A percentile compares a stretch with the other conserved stretches of the same genome.
Conservation (phyloP, 768 basidiomycete genomes). For the Tulasnella sp. region DNA sequence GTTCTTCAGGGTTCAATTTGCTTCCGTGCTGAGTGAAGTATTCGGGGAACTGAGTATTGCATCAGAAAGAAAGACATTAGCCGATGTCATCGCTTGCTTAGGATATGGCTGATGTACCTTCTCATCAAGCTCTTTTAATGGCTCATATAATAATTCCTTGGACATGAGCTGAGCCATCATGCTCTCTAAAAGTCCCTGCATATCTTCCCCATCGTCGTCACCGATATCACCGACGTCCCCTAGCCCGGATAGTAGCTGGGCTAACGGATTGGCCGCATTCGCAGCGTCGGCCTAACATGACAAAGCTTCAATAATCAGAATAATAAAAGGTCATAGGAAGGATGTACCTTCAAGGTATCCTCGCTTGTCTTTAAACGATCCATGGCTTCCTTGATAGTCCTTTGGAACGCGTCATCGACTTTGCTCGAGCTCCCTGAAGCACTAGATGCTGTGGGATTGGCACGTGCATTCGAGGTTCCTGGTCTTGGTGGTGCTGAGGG, state of each 20-base stretch:
- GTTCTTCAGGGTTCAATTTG: constrained; percentile 46
- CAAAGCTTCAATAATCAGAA: background rate
- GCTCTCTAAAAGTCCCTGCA: constrained; percentile 58
- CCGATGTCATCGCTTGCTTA: background rate
- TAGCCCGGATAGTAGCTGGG: constrained; percentile 39
- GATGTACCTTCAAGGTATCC: constrained; percentile 37
- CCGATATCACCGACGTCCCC: constrained; percentile 32
- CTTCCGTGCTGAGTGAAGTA: constrained; percentile 50
- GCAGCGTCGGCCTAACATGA: constrained; percentile 19
- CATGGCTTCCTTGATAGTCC: constrained; percentile 57
- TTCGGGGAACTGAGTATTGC: constrained; percentile 49
- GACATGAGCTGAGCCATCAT: constrained; percentile 76
- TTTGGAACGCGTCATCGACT: constrained; percentile 44
- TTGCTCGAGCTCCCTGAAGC: constrained; percentile 16
- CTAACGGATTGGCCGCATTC: constrained; percentile 33
- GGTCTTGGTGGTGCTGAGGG: too few relatives aligned
- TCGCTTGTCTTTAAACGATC: constrained; percentile 62
- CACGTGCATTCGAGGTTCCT: constrained; percentile 14
- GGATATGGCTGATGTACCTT: constrained; percentile 32
- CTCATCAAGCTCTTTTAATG: constrained; percentile 63
- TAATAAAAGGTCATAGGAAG: background rate
- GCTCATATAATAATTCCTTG: constrained; percentile 77
- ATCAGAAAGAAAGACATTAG: background rate
- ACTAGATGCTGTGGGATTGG: constrained; percentile 4
- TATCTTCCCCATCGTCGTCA: constrained; percentile 30